Conservation (phyloP, 2,329 filamentous ascomycete genomes). For the Didymella keratinophila region DNA sequence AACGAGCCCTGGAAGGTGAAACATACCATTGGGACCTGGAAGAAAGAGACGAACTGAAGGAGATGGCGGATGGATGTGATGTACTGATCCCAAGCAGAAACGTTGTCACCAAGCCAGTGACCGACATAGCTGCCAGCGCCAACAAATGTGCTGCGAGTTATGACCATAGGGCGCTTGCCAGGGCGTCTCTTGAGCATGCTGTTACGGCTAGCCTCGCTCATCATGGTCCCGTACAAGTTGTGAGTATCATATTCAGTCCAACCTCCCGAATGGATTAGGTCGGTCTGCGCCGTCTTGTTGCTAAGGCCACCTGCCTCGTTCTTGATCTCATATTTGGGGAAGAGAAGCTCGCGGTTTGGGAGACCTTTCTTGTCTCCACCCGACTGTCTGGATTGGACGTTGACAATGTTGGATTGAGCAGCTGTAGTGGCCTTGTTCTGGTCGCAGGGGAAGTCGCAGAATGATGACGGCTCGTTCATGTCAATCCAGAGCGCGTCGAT, state of each 20-base stretch:
- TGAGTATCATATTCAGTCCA: constrained; percentile 76
- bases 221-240: constrained; percentile 79
- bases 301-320: constrained; percentile 60
- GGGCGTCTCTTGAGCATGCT: constrained; percentile 76
- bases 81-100: constrained; percentile 55
- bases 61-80: constrained; percentile 51
- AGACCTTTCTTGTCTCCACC: constrained; percentile 62
- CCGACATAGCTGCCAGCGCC: constrained; percentile 70
- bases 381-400: constrained; percentile 17
- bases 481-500: constrained; percentile 69
- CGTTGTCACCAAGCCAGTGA: constrained; percentile 66
- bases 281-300: constrained; percentile 66
- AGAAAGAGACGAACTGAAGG: constrained; percentile 56
- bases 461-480: constrained; percentile 46
- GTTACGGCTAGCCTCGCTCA: constrained; percentile 70
- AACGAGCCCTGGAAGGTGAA: not conserved
- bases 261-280: constrained; percentile 72
- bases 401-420: constrained; percentile 11
- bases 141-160: constrained; percentile 79
- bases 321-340: constrained; percentile 70
- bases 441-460: constrained; percentile 57
- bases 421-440: constrained; percentile 46
- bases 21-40: constrained; percentile 55
- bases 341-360: constrained; percentile 67
- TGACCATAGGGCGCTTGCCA: constrained; percentile 70